These are phyloP conservation scores for bread wheat (Triticum aestivum) DNA, from an alignment of 176 grass and related monocot genomes.

Conservation along the genomic window DNA sequence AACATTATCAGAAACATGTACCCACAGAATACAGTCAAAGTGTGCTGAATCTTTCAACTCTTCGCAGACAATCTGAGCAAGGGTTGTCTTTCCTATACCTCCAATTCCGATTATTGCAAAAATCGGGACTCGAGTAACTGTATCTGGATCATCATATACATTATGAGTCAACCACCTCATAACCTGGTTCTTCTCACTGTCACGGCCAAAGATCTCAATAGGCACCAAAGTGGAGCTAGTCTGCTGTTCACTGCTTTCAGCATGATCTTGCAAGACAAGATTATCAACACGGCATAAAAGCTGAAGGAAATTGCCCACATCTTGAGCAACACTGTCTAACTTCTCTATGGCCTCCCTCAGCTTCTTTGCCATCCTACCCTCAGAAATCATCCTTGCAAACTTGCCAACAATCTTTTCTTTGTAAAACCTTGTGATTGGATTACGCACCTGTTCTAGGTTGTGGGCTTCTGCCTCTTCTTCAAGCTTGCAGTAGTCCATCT, in stretches of 20 bases:
- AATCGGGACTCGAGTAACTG: not conserved
- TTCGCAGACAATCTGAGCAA: constrained; percentile 28
- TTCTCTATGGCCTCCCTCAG: not conserved
- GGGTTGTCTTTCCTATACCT: constrained; percentile 13
- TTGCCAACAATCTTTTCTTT: not conserved
- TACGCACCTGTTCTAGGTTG: not conserved
- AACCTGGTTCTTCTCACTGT: constrained; percentile 17
- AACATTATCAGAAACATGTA: constrained; percentile 23
- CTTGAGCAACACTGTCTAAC: not conserved
- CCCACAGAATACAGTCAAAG: constrained; percentile 21
- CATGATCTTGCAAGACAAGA: not conserved
- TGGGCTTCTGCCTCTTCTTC: not conserved
- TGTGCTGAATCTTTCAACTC: not conserved
- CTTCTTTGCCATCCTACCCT: not conserved
- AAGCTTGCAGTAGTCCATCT: constrained; percentile 11
- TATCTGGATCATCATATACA: not conserved
- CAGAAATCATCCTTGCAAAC: not conserved
- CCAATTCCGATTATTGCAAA: constrained; percentile 23
- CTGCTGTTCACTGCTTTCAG: not conserved
- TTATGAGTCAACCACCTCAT: constrained; percentile 12
- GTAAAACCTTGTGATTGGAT: not conserved
- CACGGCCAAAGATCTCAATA: constrained; percentile 27
- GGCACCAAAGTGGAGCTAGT: constrained; percentile 4
- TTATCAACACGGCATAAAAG: not conserved
- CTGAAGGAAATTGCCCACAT: not conserved